Conservation (phyloP, 495 filamentous ascomycete species). For the Entonaema liquescens region DNA sequence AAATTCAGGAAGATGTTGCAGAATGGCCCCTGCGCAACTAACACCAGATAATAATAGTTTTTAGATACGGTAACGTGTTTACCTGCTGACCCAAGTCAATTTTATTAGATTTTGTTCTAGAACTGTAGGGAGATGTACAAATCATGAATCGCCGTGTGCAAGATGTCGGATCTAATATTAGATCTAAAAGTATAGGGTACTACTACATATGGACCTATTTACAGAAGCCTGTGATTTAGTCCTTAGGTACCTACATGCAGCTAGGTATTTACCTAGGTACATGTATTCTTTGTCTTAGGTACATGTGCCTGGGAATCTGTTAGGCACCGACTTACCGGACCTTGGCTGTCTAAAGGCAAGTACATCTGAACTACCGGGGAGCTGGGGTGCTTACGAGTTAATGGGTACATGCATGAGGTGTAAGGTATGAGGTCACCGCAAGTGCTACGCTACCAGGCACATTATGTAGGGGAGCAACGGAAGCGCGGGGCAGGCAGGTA, state of each 20-base stretch:
- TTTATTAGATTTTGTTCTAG: too few relatives aligned
- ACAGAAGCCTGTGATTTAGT: too few relatives aligned
- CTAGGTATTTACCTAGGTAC: conserved; percentile 1
- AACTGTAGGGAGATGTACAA: too few relatives aligned
- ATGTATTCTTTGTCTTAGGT: too few relatives aligned
- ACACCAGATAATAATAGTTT: conserved; percentile 1
- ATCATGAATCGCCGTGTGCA: background rate
- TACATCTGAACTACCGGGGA: conserved; percentile 8
- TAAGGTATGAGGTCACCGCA: conserved; percentile 26
- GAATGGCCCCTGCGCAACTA: conserved; percentile 42
- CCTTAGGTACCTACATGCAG: too few relatives aligned
- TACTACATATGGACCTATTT: background rate
- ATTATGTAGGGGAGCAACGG: conserved; percentile 1
- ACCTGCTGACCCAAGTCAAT: conserved; percentile 19
- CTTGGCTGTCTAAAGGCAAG: background rate
- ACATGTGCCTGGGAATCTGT: too few relatives aligned
- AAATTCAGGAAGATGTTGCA: conserved; percentile 35
- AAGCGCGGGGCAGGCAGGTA: conserved; percentile 29
- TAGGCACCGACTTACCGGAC: too few relatives aligned
- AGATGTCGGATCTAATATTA: background rate
- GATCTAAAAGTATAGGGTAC: background rate
- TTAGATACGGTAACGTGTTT: conserved; percentile 12
- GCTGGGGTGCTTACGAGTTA: background rate
- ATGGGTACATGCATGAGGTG: conserved; percentile 10
- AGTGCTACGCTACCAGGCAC: conserved; percentile 12